Base-by-base conservation (phyloP, 768 basidiomycete species). In the Holtermannia corniformis region DNA sequence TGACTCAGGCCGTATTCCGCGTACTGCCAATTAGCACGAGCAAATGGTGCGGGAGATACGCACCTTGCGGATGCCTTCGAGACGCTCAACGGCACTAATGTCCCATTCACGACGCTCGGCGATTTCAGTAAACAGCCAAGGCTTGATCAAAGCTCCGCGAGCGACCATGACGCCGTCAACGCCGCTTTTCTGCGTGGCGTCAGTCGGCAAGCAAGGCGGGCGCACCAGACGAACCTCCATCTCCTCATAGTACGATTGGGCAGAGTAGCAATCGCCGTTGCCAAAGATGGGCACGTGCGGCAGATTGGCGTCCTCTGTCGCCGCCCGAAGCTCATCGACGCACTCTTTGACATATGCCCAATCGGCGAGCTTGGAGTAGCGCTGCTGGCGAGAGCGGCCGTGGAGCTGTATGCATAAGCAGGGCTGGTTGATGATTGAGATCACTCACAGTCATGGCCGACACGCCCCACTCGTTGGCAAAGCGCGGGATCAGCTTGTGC, bases 151-250 rank as follows among this genome's bases (percentile, higher is more conserved):
- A 0, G 91, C 93, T 0, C 95, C 95, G 20, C 95, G 78, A 0
- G 83, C 95, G 28, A 96, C 79, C 95, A 99, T 97, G 42, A 96
- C 78, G 4, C 92, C 91, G 66, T 96, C 92, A 0, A 95, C 90
- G 3, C 88, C 88, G 23, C 80, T 82, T n/a, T 75, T 69, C 42
- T 88, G 82, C 10, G 28, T 7, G 5, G 16, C 22, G 37, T 41
- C 12, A 20, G 24, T 50, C 21, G 21, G 21, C 19, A 43, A 7
- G 16, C 22, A 42, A 24, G 7, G 13, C n/a, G n/a, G n/a, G n/a
- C n/a, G n/a, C n/a, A 23, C 23, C 23, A 16, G 28, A 49, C 40
- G 21, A 21, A 50, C 49, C 49, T 50, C 46, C 25, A 91, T 78
- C 43, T 80, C 80, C 14, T 79, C 73, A 81, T 85, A 86, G 70